Evolutionary conservation across 2,329 filamentous ascomycete genomes (phyloP).

Genomic region (Fusarium pseudoanthophilum): DNA sequence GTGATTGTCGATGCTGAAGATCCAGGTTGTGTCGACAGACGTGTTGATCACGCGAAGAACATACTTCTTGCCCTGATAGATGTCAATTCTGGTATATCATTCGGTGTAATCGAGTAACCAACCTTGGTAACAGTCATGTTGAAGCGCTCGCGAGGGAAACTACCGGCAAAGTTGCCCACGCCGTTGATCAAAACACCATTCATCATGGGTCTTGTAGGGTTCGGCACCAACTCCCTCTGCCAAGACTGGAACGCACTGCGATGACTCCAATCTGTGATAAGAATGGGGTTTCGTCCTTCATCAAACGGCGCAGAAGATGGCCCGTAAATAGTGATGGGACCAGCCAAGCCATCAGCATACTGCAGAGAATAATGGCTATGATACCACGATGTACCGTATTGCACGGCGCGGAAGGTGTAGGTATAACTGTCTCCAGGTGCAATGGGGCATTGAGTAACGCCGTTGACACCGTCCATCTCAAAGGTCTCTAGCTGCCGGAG

Average conservation of each 20-base stretch:
- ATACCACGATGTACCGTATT: slow-evolving; percentile 35
- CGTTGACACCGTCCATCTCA: slow-evolving; percentile 2
- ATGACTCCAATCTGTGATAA: slow-evolving; percentile 14
- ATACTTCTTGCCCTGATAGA: background rate
- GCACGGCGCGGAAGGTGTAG: slow-evolving; percentile 22
- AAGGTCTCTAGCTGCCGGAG: background rate
- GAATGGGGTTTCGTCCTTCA: slow-evolving; percentile 9
- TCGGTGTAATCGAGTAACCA: rapidly evolving
- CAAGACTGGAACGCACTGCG: slow-evolving; percentile 6
- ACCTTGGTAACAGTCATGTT: slow-evolving; percentile 11
- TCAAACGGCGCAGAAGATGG: slow-evolving; percentile 8
- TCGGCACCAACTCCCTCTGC: slow-evolving; percentile 8
- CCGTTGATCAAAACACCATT: slow-evolving; percentile 17
- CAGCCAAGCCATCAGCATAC: slow-evolving; percentile 34
- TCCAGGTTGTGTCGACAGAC: background rate
- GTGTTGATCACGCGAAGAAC: slow-evolving; percentile 2
- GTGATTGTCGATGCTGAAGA: slow-evolving; percentile 2
- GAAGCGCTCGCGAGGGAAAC: slow-evolving; percentile 10
- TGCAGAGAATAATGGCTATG: slow-evolving; percentile 37
- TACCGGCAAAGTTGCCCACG: slow-evolving; percentile 10
- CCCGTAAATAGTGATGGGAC: slow-evolving; percentile 29
- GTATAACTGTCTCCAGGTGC: background rate
- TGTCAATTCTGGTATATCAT: background rate
- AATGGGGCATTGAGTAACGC: background rate
- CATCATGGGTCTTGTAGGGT: slow-evolving; percentile 10